Conservation (phyloP, 768 basidiomycete genomes). For the Suillus plorans region DNA sequence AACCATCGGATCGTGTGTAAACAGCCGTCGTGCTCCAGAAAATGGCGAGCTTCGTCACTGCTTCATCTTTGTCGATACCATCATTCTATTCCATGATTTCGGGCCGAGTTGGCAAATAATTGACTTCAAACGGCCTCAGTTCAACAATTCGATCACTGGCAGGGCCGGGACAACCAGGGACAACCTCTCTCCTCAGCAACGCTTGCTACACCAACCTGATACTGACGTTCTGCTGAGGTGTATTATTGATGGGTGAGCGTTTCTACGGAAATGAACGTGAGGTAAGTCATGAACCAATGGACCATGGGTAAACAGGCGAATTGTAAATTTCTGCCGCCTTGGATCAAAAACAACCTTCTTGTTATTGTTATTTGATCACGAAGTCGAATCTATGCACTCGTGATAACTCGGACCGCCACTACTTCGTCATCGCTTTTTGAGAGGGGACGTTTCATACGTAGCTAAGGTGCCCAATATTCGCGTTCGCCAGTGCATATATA, state of each 20-base stretch:
- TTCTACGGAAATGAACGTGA: background rate
- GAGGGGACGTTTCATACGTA: background rate
- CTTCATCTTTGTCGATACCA: background rate
- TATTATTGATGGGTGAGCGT: background rate
- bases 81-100: background rate
- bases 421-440: background rate
- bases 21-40: background rate
- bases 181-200: background rate
- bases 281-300: background rate
- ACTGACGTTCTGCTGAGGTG: background rate
- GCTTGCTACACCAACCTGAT: background rate
- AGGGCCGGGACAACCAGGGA: background rate
- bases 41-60: background rate
- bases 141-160: background rate
- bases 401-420: background rate
- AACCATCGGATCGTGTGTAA: background rate
- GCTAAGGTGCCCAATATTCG: background rate
- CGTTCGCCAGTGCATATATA: background rate
- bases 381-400: background rate
- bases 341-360: background rate
- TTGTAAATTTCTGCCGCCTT: background rate
- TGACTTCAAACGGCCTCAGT: background rate
- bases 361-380: background rate
- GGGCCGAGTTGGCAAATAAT: background rate
- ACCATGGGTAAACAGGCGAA: background rate